Percentiles rank a stretch among this genome's conserved stretches.
Conservation (phyloP, 2,329 filamentous ascomycete species). For the Hymenoscyphus linearis region DNA sequence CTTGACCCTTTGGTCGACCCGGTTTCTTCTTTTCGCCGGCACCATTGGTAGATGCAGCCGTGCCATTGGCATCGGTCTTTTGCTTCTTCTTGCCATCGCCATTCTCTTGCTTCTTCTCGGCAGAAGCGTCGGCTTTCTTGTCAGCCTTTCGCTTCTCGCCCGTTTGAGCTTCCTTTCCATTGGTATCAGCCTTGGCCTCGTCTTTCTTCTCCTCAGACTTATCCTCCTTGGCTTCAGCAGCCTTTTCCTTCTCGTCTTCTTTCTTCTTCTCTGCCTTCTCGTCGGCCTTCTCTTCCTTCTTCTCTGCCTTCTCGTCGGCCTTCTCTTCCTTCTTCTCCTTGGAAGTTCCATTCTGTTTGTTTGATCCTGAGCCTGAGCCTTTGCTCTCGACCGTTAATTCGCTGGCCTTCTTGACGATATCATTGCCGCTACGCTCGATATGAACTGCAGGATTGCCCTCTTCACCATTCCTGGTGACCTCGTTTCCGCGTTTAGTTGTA, state of each 20-base stretch:
- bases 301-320: constrained; percentile 31
- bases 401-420: constrained; percentile 58
- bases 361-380: constrained; percentile 24
- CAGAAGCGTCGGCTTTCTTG: constrained; percentile 18
- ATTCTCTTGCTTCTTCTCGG: constrained; percentile 13
- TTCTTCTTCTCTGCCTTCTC: constrained; percentile 25
- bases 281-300: too few relatives aligned
- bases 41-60: constrained; percentile 10
- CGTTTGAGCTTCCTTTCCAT: constrained; percentile 19
- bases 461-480: constrained; percentile 57
- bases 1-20: constrained; percentile 22
- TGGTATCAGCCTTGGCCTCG: constrained; percentile 32
- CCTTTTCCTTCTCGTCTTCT: constrained; percentile 17
- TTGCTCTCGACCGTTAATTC: constrained; percentile 53
- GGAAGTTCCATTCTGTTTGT: constrained; percentile 16
- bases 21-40: constrained; percentile 25
- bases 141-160: constrained; percentile 28
- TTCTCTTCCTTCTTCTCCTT: constrained; percentile 19
- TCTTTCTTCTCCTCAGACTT: constrained; percentile 35
- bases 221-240: constrained; percentile 13
- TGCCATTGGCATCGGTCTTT: constrained; percentile 10
- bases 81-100: constrained; percentile 15
- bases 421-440: constrained; percentile 53
- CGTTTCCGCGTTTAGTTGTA: constrained; percentile 57
- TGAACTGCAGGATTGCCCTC: constrained; percentile 56